phyloP scores from a whole-genome alignment of 208 protist species.

The Acanthamoeba culbertsoni region DNA sequence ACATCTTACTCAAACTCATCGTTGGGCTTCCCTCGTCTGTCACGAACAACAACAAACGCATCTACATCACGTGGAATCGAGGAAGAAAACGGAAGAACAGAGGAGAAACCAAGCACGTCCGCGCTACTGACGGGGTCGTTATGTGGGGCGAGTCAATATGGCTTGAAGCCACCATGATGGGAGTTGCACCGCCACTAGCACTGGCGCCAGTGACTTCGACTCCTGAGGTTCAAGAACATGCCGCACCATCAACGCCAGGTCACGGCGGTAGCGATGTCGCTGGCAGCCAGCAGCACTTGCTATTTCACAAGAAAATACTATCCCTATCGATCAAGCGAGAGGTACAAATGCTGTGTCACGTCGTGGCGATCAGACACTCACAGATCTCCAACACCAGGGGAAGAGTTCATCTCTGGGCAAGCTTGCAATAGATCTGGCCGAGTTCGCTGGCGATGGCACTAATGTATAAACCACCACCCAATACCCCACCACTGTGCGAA shows the following conservation, averaged over 20 bases:
- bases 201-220: neutral
- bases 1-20: neutral
- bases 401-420: neutral
- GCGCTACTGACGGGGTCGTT: neutral
- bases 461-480: neutral
- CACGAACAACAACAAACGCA: neutral
- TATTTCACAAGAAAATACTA: neutral
- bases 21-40: neutral
- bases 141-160: conserved; percentile 33
- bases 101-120: neutral
- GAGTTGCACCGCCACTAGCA: too few relatives aligned
- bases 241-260: too few relatives aligned
- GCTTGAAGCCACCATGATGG: neutral
- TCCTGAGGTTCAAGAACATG: too few relatives aligned
- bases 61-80: neutral
- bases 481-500: too few relatives aligned
- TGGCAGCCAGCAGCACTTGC: neutral
- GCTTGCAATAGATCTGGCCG: neutral
- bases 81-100: neutral
- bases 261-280: neutral
- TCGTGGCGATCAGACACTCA: too few relatives aligned
- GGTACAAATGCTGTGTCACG: too few relatives aligned
- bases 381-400: too few relatives aligned
- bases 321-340: neutral
- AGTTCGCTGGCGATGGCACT: neutral